Evolutionary conservation across 371 early-diverging fungal genomes (phyloP), one percentile per base, ranked within the genome.

Genomic region (Dinochytrium kinnereticum): DNA sequence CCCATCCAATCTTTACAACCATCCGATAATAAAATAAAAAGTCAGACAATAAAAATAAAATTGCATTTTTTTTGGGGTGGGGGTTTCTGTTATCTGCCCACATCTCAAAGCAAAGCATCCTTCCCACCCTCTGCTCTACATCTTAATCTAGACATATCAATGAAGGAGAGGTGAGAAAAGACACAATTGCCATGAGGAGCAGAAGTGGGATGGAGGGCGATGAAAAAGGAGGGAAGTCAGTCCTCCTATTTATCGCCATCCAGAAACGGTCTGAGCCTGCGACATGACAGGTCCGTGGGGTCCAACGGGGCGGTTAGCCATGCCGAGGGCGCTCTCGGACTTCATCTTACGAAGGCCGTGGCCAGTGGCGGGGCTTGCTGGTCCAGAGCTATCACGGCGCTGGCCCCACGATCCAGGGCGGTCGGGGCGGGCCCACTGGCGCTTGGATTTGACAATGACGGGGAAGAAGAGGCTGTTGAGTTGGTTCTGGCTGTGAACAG

Each of bases 381-480:
- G 44, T 21, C 67, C 51, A 15, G 80, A 49, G 0, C 73, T 55
- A 61, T 85, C 85, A 13, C 85, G 76, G 39, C 85, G 78, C 67
- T 85, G 85, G 57, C 85, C 85, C 85, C 85, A 85, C 34, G 40
- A 61, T 36, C 85, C 85, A 26, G 85, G 85, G 17, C 83, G 71
- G 72, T 85, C 85, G 49, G 85, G 85, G n/a, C 85, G 74, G n/a
- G 81, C 85, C 85, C 85, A 85, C 69, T 82, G 83, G 36, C 79
- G 74, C 70, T 85, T 85, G 34, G 80, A 77, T 51, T 82, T 79
- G 51, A 81, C 81, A 53, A 78, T 78, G 34, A 81, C 81, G 37
- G 82, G 82, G 73, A 82, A 83, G 79, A 85, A 83, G 67, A 83
- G 72, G 64, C 65, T 64, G 75, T 85, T 85, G 68, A 85, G 79